phyloP scores from a whole-genome alignment of 768 basidiomycete species.

The Mycena kentingensis region DNA sequence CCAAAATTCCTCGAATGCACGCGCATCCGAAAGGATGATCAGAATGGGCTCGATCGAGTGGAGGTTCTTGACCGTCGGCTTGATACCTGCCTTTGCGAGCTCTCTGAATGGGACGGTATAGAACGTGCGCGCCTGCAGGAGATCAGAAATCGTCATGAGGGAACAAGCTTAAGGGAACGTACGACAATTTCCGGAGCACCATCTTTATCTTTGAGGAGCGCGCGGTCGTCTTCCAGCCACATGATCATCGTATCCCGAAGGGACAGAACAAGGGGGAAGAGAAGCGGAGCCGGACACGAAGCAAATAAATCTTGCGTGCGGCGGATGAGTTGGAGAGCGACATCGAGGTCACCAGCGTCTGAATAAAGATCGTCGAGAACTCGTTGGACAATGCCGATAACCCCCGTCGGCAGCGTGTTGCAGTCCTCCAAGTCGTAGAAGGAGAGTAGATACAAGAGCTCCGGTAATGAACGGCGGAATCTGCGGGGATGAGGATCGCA shows the following conservation, averaged over 20 bases:
- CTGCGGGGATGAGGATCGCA: slow-evolving; percentile 16
- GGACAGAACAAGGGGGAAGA: slow-evolving; percentile 37
- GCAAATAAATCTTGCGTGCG: slow-evolving; percentile 36
- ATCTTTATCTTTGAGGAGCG: slow-evolving; percentile 41
- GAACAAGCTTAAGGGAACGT: slow-evolving; percentile 23
- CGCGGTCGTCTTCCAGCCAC: slow-evolving; percentile 57
- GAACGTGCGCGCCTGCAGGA: slow-evolving; percentile 35
- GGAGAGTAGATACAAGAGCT: slow-evolving; percentile 26
- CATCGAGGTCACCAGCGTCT: slow-evolving; percentile 26
- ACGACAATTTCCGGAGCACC: slow-evolving; percentile 53
- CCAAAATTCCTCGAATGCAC: slow-evolving; percentile 62
- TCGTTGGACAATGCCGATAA: slow-evolving; percentile 33
- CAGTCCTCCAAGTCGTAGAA: slow-evolving; percentile 24
- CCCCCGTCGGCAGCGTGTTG: slow-evolving; percentile 21
- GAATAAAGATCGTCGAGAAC: slow-evolving; percentile 39
- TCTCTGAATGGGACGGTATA: slow-evolving; percentile 48
- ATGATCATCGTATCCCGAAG: slow-evolving; percentile 42
- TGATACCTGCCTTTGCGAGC: slow-evolving; percentile 38
- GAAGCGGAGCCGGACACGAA: slow-evolving; percentile 27
- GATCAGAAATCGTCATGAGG: not conserved
- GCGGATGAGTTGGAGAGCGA: slow-evolving; percentile 40
- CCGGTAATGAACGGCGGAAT: slow-evolving; percentile 25
- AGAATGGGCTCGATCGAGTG: slow-evolving; percentile 47
- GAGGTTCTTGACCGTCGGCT: slow-evolving; percentile 45
- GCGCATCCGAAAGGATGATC: slow-evolving; percentile 50